Conservation (phyloP, 805 yeast species). For the Tetrapisispora namnaoensis region DNA sequence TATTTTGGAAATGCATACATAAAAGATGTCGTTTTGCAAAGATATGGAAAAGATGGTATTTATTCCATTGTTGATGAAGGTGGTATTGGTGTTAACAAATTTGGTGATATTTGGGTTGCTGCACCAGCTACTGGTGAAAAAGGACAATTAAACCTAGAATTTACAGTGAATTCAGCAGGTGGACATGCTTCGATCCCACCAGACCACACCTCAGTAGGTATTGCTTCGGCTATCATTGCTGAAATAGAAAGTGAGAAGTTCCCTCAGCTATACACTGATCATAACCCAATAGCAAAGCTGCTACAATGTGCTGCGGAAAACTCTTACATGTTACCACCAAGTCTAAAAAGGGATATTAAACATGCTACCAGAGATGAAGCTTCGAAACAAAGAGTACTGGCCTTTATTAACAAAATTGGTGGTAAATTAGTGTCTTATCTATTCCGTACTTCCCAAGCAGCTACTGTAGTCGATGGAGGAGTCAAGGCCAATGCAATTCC, state of each 20-base stretch:
- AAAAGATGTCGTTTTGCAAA: slow-evolving; percentile 36
- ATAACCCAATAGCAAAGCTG: slow-evolving; percentile 50
- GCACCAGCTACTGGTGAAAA: slow-evolving; percentile 52
- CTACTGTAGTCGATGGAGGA: slow-evolving; percentile 62
- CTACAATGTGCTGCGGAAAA: slow-evolving; percentile 57
- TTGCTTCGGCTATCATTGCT: slow-evolving; percentile 49
- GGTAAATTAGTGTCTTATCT: slow-evolving; percentile 20
- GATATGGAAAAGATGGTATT: slow-evolving; percentile 52
- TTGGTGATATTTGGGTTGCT: slow-evolving; percentile 41
- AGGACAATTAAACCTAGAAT: slow-evolving; percentile 45
- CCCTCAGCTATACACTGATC: slow-evolving; percentile 28
- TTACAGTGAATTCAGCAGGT: slow-evolving; percentile 52
- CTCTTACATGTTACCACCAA: slow-evolving; percentile 16
- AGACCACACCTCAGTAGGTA: slow-evolving; percentile 71
- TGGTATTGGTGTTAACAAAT: slow-evolving; percentile 21
- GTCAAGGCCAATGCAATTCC: slow-evolving; percentile 71
- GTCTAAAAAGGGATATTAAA: slow-evolving; percentile 20
- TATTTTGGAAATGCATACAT: slow-evolving; percentile 46
- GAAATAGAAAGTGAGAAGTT: slow-evolving; percentile 47
- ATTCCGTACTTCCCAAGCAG: slow-evolving; percentile 50
- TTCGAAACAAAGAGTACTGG: background rate
- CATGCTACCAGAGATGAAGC: slow-evolving; percentile 28
- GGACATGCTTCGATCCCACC: slow-evolving; percentile 82
- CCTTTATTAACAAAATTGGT: slow-evolving; percentile 6
- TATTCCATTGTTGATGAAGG: slow-evolving; percentile 71